Conservation (phyloP, 192 early-diverging fungal genomes). For the Phycomyces nitens region DNA sequence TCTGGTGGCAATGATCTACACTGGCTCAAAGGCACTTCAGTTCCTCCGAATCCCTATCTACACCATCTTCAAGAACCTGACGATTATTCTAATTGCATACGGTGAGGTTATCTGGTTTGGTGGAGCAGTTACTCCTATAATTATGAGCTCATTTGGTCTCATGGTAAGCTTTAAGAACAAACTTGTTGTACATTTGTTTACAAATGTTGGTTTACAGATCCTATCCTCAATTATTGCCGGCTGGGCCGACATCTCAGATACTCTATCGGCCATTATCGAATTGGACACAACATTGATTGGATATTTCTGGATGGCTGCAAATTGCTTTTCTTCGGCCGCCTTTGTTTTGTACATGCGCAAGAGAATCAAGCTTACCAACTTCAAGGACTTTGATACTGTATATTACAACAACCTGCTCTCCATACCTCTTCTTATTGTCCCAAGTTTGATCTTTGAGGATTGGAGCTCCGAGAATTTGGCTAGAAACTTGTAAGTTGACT, state of each 20-base stretch:
- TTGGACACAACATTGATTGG: conserved; percentile 51
- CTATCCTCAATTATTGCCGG: conserved; percentile 85
- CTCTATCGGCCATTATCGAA: conserved; percentile 23
- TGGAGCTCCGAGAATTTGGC: conserved; percentile 58
- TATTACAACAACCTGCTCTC: conserved; percentile 96
- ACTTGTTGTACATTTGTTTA: not conserved
- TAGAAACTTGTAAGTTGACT: conserved; percentile 54
- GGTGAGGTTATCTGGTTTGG: conserved; percentile 82
- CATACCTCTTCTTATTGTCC: conserved; percentile 70
- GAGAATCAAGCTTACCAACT: conserved; percentile 83
- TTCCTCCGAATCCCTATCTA: conserved; percentile 92
- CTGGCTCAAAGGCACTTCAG: conserved; percentile 91
- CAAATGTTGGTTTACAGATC: conserved; percentile 44
- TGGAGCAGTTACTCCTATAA: conserved; percentile 76
- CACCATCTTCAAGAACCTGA: conserved; percentile 98
- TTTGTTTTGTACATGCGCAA: conserved; percentile 90
- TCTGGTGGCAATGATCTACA: conserved; percentile 94
- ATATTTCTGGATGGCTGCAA: conserved; percentile 88
- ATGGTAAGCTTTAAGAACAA: conserved; percentile 50
- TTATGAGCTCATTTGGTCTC: conserved; percentile 78
- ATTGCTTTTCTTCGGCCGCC: conserved; percentile 86
- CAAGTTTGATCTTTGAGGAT: conserved; percentile 68
- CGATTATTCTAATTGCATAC: conserved; percentile 95
- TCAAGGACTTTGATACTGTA: conserved; percentile 98
- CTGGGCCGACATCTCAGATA: conserved; percentile 64